Evolutionary conservation across 108 stramenopile species (phyloP).

Genomic region (Nitzschia sp.): DNA sequence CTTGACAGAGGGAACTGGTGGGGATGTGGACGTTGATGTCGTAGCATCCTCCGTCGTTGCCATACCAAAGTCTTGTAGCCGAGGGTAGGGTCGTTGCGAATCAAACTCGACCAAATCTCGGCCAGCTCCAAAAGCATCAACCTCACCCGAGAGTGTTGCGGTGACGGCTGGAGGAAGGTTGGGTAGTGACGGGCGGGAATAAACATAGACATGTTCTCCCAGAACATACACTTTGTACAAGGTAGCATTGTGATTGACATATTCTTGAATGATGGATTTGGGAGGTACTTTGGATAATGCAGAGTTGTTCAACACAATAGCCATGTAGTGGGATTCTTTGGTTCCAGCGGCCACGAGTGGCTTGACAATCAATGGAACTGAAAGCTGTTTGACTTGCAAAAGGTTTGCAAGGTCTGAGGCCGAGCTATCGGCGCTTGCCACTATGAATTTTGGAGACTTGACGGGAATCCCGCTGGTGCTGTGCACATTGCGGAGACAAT

Average conservation of each 20-base stretch:
- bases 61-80: conserved; percentile 69
- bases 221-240: conserved; percentile 88
- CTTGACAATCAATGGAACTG: conserved; percentile 73
- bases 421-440: background rate
- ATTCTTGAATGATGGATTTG: conserved; percentile 62
- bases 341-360: conserved; percentile 87
- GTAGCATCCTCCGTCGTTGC: background rate
- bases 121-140: background rate
- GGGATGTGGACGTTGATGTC: background rate
- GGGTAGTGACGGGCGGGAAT: conserved; percentile 67
- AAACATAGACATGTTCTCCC: conserved; percentile 78
- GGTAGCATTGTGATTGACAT: conserved; percentile 75
- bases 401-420: conserved; percentile 4
- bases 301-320: conserved; percentile 55
- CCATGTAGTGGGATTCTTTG: conserved; percentile 74
- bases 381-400: background rate
- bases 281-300: conserved; percentile 48
- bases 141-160: background rate
- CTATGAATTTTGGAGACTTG: conserved; percentile 58
- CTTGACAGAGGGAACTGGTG: background rate
- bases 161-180: conserved; percentile 56
- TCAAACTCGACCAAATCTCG: conserved; percentile 70
- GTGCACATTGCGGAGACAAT: conserved; percentile 51
- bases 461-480: conserved; percentile 62
- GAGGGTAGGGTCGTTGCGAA: conserved; percentile 85